Evolutionary conservation across 345 rosid species (phyloP), one percentile per base, ranked within the genome.

Genomic region (Mangifera indica): DNA sequence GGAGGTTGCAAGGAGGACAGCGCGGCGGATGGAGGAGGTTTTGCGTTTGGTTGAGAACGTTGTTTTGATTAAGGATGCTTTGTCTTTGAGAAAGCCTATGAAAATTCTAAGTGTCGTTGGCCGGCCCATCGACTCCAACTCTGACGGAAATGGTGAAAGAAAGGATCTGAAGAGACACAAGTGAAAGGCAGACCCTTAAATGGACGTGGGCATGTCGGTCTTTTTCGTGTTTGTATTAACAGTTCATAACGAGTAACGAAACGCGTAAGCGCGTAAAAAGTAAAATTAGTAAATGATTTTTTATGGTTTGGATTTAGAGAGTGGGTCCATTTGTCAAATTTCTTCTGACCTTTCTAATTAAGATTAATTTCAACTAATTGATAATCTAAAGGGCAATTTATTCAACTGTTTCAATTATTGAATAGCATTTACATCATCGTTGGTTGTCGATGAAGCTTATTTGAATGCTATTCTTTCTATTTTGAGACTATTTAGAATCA

Each of bases 1-100:
- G 42, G 89, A 61, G 81, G 91, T 83, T 71, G 89, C 89, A 10
- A 72, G 84, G 78, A 89, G 37, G 78, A 89, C 66, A 6, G 73
- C 54, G 37, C 73, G 66, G 51, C 58, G 85, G 9, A 70, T 51
- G n/a, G 63, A 66, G 6, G 85, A 76, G 15, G 51, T n/a, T 72
- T 51, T 29, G 66, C 72, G 78, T 71, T 78, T 80, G 10, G 80
- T 59, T 15, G 80, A 79, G 52, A 86, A 68, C 14, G 78, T 74
- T 1, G 90, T 60, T 70, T 79, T 88, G 76, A 84, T 67, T 1
- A 85, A 59, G 1, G 89, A 75, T 6, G 82, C 76, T 29, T 68
- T 74, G 84, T 87, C 89, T 65, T 85, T 89, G 48, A 87, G 40
- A 26, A 83, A 34, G 37, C 83, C 86, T 0, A 78, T 26, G 55